A percentile compares a stretch with the other conserved stretches of the same genome.
These are phyloP conservation scores for Diutina rugosa DNA, from an alignment of 1,139 yeast genomes.

Conservation along the genomic window DNA sequence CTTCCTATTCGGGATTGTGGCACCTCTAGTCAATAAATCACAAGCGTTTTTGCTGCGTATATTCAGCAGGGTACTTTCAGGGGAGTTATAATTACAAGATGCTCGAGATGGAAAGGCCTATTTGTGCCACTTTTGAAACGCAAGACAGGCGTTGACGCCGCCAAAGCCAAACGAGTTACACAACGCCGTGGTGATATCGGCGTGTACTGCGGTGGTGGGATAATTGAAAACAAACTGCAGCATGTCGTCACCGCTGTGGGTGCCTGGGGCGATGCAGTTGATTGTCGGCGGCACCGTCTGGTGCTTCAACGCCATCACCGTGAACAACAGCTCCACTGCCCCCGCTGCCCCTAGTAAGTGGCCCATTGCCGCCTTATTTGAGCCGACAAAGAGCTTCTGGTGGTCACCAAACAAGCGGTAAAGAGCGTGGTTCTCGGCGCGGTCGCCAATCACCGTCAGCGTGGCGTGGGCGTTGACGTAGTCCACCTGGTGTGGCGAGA, in stretches of 20 bases:
- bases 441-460: constrained; percentile 79
- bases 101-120: background rate
- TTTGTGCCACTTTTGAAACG: constrained; percentile 21
- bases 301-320: constrained; percentile 50
- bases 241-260: constrained; percentile 23
- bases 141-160: constrained; percentile 77
- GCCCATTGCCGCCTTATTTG: constrained; percentile 88
- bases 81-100: too few species aligned
- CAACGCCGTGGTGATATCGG: constrained; percentile 37
- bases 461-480: constrained; percentile 97
- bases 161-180: constrained; percentile 97
- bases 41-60: too few species aligned
- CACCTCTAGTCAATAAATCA: background rate
- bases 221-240: constrained; percentile 45
- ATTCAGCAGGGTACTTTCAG: too few species aligned
- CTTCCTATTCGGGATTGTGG: background rate
- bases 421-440: constrained; percentile 77
- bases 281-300: constrained; percentile 67
- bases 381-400: constrained; percentile 38
- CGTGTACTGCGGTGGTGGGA: constrained; percentile 17
- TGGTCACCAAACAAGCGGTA: constrained; percentile 27
- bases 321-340: constrained; percentile 78
- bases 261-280: constrained; percentile 48
- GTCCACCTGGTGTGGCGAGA: constrained; percentile 35
- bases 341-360: constrained; percentile 96